phyloP scores from a whole-genome alignment of 75 land plant species.

The Larix kaempferi region DNA sequence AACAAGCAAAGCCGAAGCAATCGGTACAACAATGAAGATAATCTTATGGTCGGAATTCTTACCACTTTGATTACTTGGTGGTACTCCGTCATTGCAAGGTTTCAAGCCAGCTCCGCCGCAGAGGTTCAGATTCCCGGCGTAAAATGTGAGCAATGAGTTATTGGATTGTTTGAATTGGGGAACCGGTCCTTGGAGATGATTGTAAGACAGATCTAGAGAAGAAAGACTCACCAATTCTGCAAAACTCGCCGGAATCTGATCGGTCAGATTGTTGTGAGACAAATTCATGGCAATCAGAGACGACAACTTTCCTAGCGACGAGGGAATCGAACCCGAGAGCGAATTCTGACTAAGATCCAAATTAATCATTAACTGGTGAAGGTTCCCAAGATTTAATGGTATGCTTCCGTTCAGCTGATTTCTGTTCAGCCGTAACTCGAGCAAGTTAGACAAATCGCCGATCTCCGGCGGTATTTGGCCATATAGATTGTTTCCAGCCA shows the following conservation, averaged over 20 bases:
- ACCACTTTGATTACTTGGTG: not conserved
- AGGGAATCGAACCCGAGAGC: constrained; percentile 35
- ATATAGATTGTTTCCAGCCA: constrained; percentile 11
- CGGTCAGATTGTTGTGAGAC: constrained; percentile 24
- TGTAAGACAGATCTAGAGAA: constrained; percentile 34
- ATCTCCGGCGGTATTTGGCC: constrained; percentile 17
- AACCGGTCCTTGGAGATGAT: constrained; percentile 36
- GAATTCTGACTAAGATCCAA: constrained; percentile 40
- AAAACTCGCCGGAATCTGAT: constrained; percentile 23
- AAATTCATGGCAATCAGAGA: constrained; percentile 10
- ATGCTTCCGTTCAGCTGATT: constrained; percentile 38
- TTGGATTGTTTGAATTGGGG: constrained; percentile 5
- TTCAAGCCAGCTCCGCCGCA: constrained; percentile 44
- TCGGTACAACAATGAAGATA: constrained; percentile 26
- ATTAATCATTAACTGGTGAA: constrained; percentile 15
- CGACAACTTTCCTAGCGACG: not conserved
- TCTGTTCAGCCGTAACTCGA: constrained; percentile 3
- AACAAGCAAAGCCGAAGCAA: constrained; percentile 13
- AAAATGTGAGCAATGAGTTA: constrained; percentile 11
- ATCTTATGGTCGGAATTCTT: constrained; percentile 14
- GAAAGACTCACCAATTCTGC: constrained; percentile 11
- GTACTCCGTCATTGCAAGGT: constrained; percentile 13
- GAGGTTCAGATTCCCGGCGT: constrained; percentile 47
- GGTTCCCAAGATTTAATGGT: constrained; percentile 27
- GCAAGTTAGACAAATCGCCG: constrained; percentile 9